Conservation (phyloP, 805 yeast species). For the Priceomyces carsonii region DNA sequence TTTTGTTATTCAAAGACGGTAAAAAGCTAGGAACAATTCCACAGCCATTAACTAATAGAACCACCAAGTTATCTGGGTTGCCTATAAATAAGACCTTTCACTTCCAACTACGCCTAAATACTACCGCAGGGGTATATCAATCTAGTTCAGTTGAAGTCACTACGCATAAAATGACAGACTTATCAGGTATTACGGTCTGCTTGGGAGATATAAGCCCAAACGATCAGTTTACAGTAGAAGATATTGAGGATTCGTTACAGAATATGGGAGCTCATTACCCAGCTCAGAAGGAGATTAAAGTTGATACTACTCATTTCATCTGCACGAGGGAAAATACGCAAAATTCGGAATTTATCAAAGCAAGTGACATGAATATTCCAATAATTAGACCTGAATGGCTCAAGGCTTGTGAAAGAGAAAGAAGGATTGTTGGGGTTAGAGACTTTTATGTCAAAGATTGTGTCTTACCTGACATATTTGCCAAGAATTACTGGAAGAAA, state of each 20-base stretch:
- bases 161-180: conserved; percentile 95
- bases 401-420: conserved; percentile 86
- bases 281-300: conserved; percentile 67
- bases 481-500: conserved; percentile 41
- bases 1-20: conserved; percentile 75
- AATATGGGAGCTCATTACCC: conserved; percentile 80
- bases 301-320: conserved; percentile 95
- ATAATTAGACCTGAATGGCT: conserved; percentile 96
- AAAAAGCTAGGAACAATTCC: conserved; percentile 80
- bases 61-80: conserved; percentile 87
- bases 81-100: conserved; percentile 81
- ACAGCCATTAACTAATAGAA: conserved; percentile 71
- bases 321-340: conserved; percentile 62
- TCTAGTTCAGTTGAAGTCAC: conserved; percentile 69
- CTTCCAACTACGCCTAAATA: conserved; percentile 77
- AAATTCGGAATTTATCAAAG: conserved; percentile 71
- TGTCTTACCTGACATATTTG: conserved; percentile 43
- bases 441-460: conserved; percentile 71
- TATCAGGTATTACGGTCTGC: conserved; percentile 89
- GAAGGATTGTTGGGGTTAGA: conserved; percentile 90
- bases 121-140: conserved; percentile 84
- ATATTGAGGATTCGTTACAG: conserved; percentile 60
- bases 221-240: conserved; percentile 46
- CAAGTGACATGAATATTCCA: conserved; percentile 85
- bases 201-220: conserved; percentile 72